Evolutionary conservation across 768 basidiomycete genomes (phyloP).

Genomic region (Mycena rosella): DNA sequence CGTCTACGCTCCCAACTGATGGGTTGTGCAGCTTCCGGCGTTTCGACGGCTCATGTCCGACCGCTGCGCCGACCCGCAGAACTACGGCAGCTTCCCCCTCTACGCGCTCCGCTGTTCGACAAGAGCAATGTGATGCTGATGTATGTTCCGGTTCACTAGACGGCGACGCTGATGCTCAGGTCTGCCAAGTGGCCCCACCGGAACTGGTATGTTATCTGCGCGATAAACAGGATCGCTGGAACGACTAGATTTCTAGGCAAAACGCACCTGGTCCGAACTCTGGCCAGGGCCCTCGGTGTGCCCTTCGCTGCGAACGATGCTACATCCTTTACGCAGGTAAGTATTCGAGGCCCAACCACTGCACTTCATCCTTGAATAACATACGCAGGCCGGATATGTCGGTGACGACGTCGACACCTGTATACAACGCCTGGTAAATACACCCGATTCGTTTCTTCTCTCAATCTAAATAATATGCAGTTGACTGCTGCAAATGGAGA

Average conservation of each 20-base stretch:
- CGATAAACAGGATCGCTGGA: slow-evolving; percentile 1
- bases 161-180: slow-evolving; percentile 12
- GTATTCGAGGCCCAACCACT: slow-evolving; percentile 4
- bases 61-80: slow-evolving; percentile 65
- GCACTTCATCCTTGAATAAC: slow-evolving; percentile 21
- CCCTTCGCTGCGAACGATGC: slow-evolving; percentile 96
- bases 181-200: slow-evolving; percentile 78
- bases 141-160: slow-evolving; percentile 56
- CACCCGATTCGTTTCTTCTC: neutral
- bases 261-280: slow-evolving; percentile 89
- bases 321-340: slow-evolving; percentile 91
- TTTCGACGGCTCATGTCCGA: slow-evolving; percentile 71
- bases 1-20: neutral
- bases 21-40: slow-evolving; percentile 50
- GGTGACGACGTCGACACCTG: slow-evolving; percentile 97
- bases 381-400: slow-evolving; percentile 81
- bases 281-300: slow-evolving; percentile 92
- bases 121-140: slow-evolving; percentile 97
- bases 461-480: slow-evolving; percentile 50
- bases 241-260: slow-evolving; percentile 67
- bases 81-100: slow-evolving; percentile 54
- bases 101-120: slow-evolving; percentile 76
- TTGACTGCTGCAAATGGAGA: slow-evolving; percentile 94
- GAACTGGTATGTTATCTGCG: slow-evolving; percentile 68
- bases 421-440: slow-evolving; percentile 81